Conservation (phyloP, 805 yeast species). For the Candida methanosorbosa region DNA sequence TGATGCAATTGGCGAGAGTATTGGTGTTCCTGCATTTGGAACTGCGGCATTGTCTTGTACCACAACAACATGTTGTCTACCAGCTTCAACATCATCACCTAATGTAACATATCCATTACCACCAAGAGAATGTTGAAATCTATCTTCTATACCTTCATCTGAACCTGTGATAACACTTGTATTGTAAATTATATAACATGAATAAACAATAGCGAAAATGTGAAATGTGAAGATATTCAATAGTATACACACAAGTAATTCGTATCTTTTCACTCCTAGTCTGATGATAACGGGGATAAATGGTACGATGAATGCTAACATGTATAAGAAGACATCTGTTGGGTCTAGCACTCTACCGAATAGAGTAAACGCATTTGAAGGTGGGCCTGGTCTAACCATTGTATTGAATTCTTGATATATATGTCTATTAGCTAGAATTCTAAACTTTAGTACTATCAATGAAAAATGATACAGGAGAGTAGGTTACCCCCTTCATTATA, state of each 20-base stretch:
- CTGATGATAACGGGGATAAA: slow-evolving; percentile 67
- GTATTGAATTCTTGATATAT: not conserved
- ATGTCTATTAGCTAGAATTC: not conserved
- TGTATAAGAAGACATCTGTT: slow-evolving; percentile 48
- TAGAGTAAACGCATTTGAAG: slow-evolving; percentile 9
- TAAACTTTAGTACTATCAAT: slow-evolving; percentile 10
- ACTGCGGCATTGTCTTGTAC: not conserved
- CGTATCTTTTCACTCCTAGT: slow-evolving; percentile 50
- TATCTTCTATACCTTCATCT: slow-evolving; percentile 9
- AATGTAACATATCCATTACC: too few relatives aligned
- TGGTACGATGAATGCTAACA: slow-evolving; percentile 58
- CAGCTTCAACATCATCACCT: slow-evolving; percentile 1
- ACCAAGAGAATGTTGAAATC: too few relatives aligned
- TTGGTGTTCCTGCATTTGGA: too few relatives aligned
- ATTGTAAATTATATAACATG: slow-evolving; percentile 35
- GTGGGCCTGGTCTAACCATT: slow-evolving; percentile 5
- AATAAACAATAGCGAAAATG: slow-evolving; percentile 41
- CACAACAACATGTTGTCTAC: not conserved
- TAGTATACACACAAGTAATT: slow-evolving; percentile 34
- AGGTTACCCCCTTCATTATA: too few relatives aligned
- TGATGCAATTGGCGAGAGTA: too few relatives aligned
- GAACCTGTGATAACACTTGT: slow-evolving; percentile 19
- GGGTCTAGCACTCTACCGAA: slow-evolving; percentile 12
- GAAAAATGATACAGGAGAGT: too few relatives aligned
- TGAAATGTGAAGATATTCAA: slow-evolving; percentile 40